Percentiles rank a stretch among this genome's conserved stretches.
Evolutionary conservation across 768 basidiomycete species (phyloP).

Genomic region (Paxillus ammoniavirescens): DNA sequence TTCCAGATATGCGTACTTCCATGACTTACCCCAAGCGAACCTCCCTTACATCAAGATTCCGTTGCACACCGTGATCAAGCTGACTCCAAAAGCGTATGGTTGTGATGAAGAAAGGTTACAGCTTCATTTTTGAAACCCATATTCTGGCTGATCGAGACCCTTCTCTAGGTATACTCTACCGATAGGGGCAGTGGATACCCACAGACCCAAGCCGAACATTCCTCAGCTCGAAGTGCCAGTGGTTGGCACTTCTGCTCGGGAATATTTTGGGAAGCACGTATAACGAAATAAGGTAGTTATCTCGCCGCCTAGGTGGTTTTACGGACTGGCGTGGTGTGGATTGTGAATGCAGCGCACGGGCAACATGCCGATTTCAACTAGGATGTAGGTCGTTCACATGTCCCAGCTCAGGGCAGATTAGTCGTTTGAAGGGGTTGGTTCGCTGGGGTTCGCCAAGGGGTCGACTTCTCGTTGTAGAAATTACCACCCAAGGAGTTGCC

Average conservation of each 20-base stretch:
- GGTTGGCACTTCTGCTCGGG: conserved; percentile 24
- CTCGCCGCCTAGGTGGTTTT: too few species aligned
- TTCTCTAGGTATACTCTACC: conserved; percentile 74
- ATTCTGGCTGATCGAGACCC: neutral
- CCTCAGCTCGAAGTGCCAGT: conserved; percentile 19
- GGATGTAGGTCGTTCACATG: too few species aligned
- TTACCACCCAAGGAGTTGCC: too few species aligned
- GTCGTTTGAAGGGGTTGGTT: too few species aligned
- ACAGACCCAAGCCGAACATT: conserved; percentile 58
- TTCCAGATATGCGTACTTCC: conserved; percentile 92
- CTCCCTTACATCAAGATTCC: conserved; percentile 98
- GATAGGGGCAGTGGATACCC: conserved; percentile 92
- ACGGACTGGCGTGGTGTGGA: neutral
- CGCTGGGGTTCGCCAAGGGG: too few species aligned
- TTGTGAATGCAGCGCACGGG: neutral
- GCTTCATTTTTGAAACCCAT: neutral
- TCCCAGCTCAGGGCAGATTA: too few species aligned
- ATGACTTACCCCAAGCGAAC: conserved; percentile 86
- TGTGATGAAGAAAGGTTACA: conserved; percentile 90
- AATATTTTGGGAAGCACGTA: conserved; percentile 33
- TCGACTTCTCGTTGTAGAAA: too few species aligned
- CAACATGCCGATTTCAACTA: too few species aligned
- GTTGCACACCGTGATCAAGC: conserved; percentile 95
- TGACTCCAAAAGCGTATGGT: conserved; percentile 97
- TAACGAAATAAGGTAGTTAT: conserved; percentile 5